Percentiles rank a stretch among this genome's conserved stretches.
These are phyloP conservation scores for Adansonia rubrostipa DNA, from an alignment of 441 rosid species.

Conservation along the genomic window DNA sequence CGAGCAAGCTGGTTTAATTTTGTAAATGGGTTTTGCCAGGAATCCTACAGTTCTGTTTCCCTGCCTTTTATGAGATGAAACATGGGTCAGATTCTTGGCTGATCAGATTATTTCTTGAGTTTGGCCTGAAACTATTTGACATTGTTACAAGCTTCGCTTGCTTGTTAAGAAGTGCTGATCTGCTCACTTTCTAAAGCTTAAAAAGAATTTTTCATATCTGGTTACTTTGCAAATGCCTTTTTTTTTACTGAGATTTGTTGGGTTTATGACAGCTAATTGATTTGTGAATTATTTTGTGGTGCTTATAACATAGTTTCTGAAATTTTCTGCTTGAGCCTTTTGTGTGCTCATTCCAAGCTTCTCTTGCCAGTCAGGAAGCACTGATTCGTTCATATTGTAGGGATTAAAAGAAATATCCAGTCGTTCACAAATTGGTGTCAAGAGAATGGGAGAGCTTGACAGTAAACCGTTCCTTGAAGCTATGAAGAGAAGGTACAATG, in stretches of 20 bases:
- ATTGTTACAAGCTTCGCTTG: not conserved
- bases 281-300: constrained; percentile 13
- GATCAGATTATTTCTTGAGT: not conserved
- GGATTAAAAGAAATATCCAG: constrained; percentile 49
- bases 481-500: constrained; percentile 68
- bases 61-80: not conserved
- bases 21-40: not conserved
- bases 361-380: constrained; percentile 21
- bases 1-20: constrained; percentile 1
- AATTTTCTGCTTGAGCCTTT: constrained; percentile 7
- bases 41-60: not conserved
- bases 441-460: constrained; percentile 97
- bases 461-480: constrained; percentile 70
- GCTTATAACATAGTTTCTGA: constrained; percentile 5
- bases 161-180: not conserved
- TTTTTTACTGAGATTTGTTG: not conserved
- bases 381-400: constrained; percentile 37
- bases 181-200: not conserved
- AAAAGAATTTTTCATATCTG: not conserved
- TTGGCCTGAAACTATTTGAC: not conserved
- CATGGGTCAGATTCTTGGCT: not conserved
- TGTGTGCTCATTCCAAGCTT: constrained; percentile 7
- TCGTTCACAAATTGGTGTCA: constrained; percentile 63
- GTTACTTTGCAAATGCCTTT: not conserved
- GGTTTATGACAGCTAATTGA: not conserved